Conservation (phyloP, 164 flowering plant species). For the Vitis labrusca region DNA sequence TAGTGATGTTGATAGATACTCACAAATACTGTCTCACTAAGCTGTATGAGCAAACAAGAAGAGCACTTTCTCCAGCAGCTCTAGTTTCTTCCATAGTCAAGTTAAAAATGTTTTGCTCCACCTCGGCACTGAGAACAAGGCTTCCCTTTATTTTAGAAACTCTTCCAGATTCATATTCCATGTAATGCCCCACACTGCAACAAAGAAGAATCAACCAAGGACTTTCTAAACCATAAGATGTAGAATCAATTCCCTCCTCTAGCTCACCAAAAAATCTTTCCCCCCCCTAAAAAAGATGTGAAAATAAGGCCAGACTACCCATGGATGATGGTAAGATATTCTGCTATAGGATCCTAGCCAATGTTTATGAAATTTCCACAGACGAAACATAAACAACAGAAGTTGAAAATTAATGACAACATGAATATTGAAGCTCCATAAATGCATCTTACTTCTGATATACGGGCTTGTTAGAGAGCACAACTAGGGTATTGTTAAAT, state of each 20-base stretch:
- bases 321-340: too few species aligned
- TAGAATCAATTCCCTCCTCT: constrained; percentile 14
- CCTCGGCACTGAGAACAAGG: constrained; percentile 45
- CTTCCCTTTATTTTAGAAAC: constrained; percentile 45
- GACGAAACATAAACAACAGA: too few species aligned
- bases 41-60: constrained; percentile 10
- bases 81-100: constrained; percentile 30
- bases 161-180: constrained; percentile 26
- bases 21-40: constrained; percentile 32
- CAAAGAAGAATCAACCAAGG: constrained; percentile 12
- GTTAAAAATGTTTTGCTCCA: constrained; percentile 30
- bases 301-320: too few species aligned
- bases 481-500: constrained; percentile 71
- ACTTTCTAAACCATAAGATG: background rate
- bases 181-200: constrained; percentile 39
- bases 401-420: too few species aligned
- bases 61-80: constrained; percentile 15
- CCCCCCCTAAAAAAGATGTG: too few species aligned
- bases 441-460: constrained; percentile 42
- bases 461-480: constrained; percentile 27
- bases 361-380: too few species aligned
- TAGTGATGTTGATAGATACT: constrained; percentile 17
- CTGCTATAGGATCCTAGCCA: too few species aligned
- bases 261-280: constrained; percentile 5
- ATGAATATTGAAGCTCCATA: constrained; percentile 4